Evolutionary conservation across 352 stramenopile species (phyloP).

Genomic region (Phytophthora sojae): DNA sequence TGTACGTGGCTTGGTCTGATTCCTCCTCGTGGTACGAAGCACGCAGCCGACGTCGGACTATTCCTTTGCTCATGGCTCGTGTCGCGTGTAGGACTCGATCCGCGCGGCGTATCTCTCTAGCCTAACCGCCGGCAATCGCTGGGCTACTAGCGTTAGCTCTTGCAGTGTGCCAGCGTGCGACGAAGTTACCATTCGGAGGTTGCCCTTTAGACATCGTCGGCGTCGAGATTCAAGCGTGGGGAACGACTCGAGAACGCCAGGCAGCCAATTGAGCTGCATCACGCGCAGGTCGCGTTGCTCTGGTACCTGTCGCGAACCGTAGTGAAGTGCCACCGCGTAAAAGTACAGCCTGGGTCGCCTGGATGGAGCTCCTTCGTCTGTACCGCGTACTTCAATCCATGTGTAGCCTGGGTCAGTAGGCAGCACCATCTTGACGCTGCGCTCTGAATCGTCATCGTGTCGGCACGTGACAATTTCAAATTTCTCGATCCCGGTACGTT

Average conservation of each 20-base stretch:
- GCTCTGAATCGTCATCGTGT: slow-evolving; percentile 1
- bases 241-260: slow-evolving; percentile 55
- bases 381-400: slow-evolving; percentile 42
- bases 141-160: slow-evolving; percentile 53
- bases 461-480: slow-evolving; percentile 39
- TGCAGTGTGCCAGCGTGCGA: slow-evolving; percentile 34
- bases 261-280: slow-evolving; percentile 57
- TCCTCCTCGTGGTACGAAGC: slow-evolving; percentile 2
- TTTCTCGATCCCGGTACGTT: slow-evolving; percentile 27
- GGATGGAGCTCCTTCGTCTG: slow-evolving; percentile 8
- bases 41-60: slow-evolving; percentile 11
- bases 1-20: slow-evolving; percentile 22
- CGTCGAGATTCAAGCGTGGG: slow-evolving; percentile 48
- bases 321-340: slow-evolving; percentile 45
- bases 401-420: slow-evolving; percentile 50
- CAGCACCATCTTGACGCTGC: slow-evolving; percentile 27
- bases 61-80: slow-evolving; percentile 17
- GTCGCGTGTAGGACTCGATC: slow-evolving; percentile 56
- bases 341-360: slow-evolving; percentile 34
- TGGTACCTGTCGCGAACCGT: slow-evolving; percentile 27
- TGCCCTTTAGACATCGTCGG: slow-evolving; percentile 58
- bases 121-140: slow-evolving; percentile 41
- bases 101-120: slow-evolving; percentile 58
- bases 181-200: slow-evolving; percentile 40
- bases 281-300: slow-evolving; percentile 10